Evolutionary conservation across 805 yeast genomes (phyloP).

Genomic region (Candida succiphila): DNA sequence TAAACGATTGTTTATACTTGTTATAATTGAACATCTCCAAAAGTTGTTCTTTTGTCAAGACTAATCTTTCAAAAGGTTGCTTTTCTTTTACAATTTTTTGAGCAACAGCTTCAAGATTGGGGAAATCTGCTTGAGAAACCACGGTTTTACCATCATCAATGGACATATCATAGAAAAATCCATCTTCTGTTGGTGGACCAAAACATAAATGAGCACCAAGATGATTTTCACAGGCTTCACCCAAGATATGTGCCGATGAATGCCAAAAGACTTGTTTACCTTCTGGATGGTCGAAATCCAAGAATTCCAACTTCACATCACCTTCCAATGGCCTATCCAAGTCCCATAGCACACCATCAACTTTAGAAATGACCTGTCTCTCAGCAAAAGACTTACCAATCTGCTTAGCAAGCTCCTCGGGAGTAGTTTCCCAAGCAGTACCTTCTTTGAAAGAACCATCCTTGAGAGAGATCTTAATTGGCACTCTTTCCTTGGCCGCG

Average conservation of each 20-base stretch:
- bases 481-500: conserved; percentile 44
- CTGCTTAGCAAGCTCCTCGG: conserved; percentile 71
- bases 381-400: conserved; percentile 86
- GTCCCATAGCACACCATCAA: conserved; percentile 90
- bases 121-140: conserved; percentile 77
- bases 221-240: conserved; percentile 97
- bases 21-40: conserved; percentile 92
- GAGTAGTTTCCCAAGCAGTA: conserved; percentile 82
- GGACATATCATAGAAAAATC: conserved; percentile 95
- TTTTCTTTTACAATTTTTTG: conserved; percentile 89
- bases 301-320: conserved; percentile 60
- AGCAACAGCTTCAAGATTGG: conserved; percentile 74
- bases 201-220: conserved; percentile 86
- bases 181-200: conserved; percentile 98
- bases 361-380: conserved; percentile 84
- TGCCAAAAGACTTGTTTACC: conserved; percentile 98
- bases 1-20: conserved; percentile 87
- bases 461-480: conserved; percentile 73
- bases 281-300: conserved; percentile 89
- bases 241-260: conserved; percentile 95
- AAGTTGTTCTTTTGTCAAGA: conserved; percentile 82
- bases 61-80: conserved; percentile 91
- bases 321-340: conserved; percentile 85
- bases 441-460: conserved; percentile 80
- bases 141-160: conserved; percentile 66